Conservation (phyloP, 2,329 filamentous ascomycete species). For the Emergomyces pasteurianus region DNA sequence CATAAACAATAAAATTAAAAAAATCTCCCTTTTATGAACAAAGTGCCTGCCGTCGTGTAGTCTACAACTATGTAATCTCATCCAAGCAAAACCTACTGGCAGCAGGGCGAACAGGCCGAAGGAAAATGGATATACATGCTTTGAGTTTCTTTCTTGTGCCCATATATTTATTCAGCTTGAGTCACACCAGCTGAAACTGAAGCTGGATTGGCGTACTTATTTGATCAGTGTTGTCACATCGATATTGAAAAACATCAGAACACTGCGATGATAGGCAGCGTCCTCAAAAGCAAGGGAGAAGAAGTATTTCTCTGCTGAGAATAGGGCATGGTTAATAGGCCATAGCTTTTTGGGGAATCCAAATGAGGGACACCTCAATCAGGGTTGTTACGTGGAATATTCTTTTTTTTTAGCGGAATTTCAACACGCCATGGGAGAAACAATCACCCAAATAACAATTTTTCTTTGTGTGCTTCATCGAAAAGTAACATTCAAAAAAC, state of each 20-base stretch:
- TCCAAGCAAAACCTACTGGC: neutral
- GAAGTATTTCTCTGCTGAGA: neutral
- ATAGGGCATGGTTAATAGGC: too few species aligned
- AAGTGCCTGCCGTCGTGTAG: too few species aligned
- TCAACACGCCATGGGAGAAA: neutral
- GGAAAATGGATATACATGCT: neutral
- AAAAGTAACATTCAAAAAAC: neutral
- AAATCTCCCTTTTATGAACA: too few species aligned
- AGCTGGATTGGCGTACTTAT: neutral
- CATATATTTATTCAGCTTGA: neutral
- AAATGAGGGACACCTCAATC: too few species aligned
- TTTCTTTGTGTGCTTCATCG: too few species aligned
- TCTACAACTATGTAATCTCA: too few species aligned
- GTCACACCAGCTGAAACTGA: neutral
- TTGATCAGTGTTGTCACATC: neutral
- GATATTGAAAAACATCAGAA: neutral
- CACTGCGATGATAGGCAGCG: neutral
- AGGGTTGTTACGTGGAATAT: too few species aligned
- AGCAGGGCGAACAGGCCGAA: neutral
- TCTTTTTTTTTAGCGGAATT: too few species aligned
- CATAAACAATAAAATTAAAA: neutral
- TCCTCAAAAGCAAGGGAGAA: neutral
- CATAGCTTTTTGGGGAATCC: too few species aligned
- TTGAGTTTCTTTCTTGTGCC: neutral
- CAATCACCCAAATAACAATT: neutral